Evolutionary conservation across 2,329 filamentous ascomycete species (phyloP).

Genomic region (Penicillium griseofulvum): DNA sequence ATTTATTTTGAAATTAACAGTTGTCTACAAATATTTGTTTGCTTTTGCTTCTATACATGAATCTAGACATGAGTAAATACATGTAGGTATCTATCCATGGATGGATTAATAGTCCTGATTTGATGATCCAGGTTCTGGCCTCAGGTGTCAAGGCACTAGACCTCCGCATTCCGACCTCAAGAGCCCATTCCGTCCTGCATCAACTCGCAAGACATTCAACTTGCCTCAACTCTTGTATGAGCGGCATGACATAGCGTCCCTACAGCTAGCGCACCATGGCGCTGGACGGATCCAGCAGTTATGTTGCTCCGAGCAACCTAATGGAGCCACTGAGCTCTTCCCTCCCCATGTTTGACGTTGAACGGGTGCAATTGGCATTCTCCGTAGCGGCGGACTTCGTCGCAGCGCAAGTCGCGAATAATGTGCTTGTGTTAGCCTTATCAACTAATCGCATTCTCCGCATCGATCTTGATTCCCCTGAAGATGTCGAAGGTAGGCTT

Average conservation of each 20-base stretch:
- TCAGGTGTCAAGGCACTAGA: slow-evolving; percentile 7
- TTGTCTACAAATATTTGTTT: background rate
- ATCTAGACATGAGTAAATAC: too few species aligned
- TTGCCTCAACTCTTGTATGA: slow-evolving; percentile 15
- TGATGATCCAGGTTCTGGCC: background rate
- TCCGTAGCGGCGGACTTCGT: slow-evolving; percentile 93
- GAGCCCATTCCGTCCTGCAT: slow-evolving; percentile 22
- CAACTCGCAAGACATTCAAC: background rate
- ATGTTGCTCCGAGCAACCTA: slow-evolving; percentile 64
- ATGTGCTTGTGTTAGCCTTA: slow-evolving; percentile 88
- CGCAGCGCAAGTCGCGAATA: slow-evolving; percentile 93
- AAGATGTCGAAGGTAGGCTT: slow-evolving; percentile 81
- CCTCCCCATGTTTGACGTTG: slow-evolving; percentile 90
- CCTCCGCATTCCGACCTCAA: slow-evolving; percentile 16
- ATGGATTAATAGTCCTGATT: too few species aligned
- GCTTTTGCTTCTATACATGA: background rate
- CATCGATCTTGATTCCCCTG: slow-evolving; percentile 89
- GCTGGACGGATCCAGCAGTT: slow-evolving; percentile 69
- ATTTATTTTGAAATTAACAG: background rate
- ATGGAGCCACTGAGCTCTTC: slow-evolving; percentile 58
- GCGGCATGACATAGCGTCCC: slow-evolving; percentile 31
- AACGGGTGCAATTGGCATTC: slow-evolving; percentile 90
- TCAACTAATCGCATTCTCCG: slow-evolving; percentile 89
- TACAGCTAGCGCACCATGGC: slow-evolving; percentile 57
- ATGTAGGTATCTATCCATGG: too few species aligned